These are phyloP conservation scores for Micromonas commoda DNA, from an alignment of 139 green algal genomes.

Conservation along the genomic window DNA sequence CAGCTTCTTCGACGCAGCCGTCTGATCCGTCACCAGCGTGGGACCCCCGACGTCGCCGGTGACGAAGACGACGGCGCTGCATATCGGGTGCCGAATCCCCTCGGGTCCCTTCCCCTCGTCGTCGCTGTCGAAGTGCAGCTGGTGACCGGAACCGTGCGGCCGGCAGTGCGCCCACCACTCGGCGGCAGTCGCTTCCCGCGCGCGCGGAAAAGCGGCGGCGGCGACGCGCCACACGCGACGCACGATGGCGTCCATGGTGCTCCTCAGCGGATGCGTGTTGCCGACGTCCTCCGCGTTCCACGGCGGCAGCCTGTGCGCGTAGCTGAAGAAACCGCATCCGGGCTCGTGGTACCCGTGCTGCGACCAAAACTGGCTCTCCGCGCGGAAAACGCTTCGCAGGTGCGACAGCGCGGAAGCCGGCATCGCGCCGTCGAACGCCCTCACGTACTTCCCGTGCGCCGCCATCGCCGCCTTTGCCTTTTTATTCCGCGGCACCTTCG, in stretches of 20 bases:
- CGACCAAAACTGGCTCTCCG: not conserved
- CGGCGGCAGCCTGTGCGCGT: slow-evolving; percentile 38
- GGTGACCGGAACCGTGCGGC: slow-evolving; percentile 45
- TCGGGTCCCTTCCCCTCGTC: slow-evolving; percentile 17
- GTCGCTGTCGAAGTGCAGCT: slow-evolving; percentile 29
- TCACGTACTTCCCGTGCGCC: not conserved
- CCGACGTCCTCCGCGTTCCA: slow-evolving; percentile 6
- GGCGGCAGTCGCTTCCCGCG: slow-evolving; percentile 30
- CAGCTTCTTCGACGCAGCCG: slow-evolving; percentile 14
- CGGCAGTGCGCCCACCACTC: slow-evolving; percentile 59
- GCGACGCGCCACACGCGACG: slow-evolving; percentile 27
- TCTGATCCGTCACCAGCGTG: slow-evolving; percentile 53
- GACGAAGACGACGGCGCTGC: slow-evolving; percentile 7
- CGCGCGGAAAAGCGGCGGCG: slow-evolving; percentile 32
- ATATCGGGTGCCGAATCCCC: slow-evolving; percentile 12
- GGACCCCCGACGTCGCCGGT: slow-evolving; percentile 38
- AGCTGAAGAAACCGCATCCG: slow-evolving; percentile 40
- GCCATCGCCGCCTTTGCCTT: not conserved
- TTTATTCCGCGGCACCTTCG: not conserved
- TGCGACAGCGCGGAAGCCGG: not conserved
- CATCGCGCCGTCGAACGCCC: not conserved
- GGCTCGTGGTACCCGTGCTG: not conserved
- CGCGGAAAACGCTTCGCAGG: not conserved
- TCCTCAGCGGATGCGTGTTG: not conserved
- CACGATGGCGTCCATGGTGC: slow-evolving; percentile 30